Base-by-base conservation (phyloP, 441 rosid species). In the Populus hybrid region DNA sequence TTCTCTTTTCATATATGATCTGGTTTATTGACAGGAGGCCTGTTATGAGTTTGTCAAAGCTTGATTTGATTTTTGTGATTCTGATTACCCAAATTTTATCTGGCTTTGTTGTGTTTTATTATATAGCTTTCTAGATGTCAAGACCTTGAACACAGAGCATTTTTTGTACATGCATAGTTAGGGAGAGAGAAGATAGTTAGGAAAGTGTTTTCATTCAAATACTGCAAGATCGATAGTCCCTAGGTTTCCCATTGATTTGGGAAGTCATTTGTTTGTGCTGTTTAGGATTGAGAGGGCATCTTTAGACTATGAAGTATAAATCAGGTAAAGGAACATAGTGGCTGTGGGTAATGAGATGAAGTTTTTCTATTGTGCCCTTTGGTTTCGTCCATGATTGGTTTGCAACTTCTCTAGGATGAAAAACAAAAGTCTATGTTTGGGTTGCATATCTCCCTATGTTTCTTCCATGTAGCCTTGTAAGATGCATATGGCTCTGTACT, bases 31-130 rank as follows among this genome's bases (percentile, higher is more conserved):
- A 3, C 9, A 54, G 36, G 66, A 67, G 12, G 46, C 32, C 66
- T 11, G 8, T 40, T 61, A 24, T 59, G 74, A 35, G 10, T 61
- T 61, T 30, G 30, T 24, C 28, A 30, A 36, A 61, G 10, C n/a
- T 40, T 70, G 36, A 77, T 70, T 61, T 38, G 36, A 69, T 76
- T 12, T 46, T 76, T 50, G 75, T 70, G 79, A 35, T 38, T 77
- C 20, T 8, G 32, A n/a, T n/a, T 32, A 66, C 69, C 32, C 54
- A 36, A 59, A 54, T 69, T 23, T 46, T 24, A 67, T 75, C n/a
- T 21, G 42, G 24, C 6, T 67, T 7, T 7, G 35, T 18, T 36
- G 57, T 63, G 64, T 18, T 26, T 1, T 32, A 40, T 40, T 10
- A 30, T 8, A 3, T 12, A 63, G 70, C 50, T 42, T 2, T 67